phyloP scores from a whole-genome alignment of 805 yeast genomes.

The Myxozyma melibiosi region DNA sequence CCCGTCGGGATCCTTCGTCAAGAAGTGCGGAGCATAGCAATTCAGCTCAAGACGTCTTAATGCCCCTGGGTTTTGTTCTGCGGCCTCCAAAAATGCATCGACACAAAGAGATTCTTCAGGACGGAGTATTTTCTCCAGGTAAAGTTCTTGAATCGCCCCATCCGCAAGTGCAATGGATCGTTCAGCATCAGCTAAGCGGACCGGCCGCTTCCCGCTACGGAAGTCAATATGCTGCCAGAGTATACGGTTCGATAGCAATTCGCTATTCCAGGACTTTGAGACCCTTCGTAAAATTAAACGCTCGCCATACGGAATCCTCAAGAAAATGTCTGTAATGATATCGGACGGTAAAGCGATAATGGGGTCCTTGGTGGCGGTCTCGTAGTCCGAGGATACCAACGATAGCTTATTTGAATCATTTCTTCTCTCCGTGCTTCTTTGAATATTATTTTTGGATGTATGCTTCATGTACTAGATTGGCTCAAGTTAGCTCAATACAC shows the following conservation, averaged over 20 bases:
- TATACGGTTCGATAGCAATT: not conserved
- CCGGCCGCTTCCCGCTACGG: conserved; percentile 11
- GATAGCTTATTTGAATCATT: not conserved
- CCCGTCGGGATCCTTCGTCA: not conserved
- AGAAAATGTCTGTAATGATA: not conserved
- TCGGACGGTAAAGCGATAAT: conserved; percentile 1
- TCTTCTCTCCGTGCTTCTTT: not conserved
- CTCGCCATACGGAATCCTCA: conserved; percentile 6
- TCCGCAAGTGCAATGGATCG: not conserved
- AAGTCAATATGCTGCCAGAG: conserved; percentile 15
- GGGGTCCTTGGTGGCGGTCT: not conserved
- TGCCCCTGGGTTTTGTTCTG: not conserved
- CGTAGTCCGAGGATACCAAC: too few species aligned
- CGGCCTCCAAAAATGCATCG: not conserved
- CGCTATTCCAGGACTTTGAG: conserved; percentile 4
- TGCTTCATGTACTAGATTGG: too few species aligned
- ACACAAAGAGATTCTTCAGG: not conserved
- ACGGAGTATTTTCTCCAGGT: not conserved
- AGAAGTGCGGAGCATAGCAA: not conserved
- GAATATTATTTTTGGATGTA: not conserved
- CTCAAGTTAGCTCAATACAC: too few species aligned
- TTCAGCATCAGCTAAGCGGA: not conserved
- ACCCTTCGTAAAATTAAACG: conserved; percentile 1
- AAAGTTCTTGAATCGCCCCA: not conserved
- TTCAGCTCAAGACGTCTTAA: conserved; percentile 6